Percentiles rank a stretch among this genome's conserved stretches.
phyloP scores from a whole-genome alignment of 2,329 filamentous ascomycete genomes.

The Bipolaris cookei region DNA sequence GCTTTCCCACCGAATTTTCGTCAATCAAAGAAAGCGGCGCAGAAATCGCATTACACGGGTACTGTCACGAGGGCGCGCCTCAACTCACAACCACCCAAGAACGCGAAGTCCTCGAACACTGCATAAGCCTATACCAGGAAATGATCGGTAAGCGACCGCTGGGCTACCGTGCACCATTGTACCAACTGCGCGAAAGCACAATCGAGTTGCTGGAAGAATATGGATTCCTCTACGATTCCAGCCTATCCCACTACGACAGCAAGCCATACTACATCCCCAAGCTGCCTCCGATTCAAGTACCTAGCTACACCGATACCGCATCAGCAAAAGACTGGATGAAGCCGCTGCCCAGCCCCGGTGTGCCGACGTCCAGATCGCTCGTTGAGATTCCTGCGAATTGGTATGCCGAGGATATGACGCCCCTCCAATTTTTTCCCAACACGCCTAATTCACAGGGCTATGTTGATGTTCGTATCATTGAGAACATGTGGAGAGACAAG shows the following conservation, averaged over 20 bases:
- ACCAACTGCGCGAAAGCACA: conserved; percentile 58
- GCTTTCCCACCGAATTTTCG: conserved; percentile 60
- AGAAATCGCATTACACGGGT: conserved; percentile 61
- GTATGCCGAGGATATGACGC: conserved; percentile 61
- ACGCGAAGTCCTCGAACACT: conserved; percentile 57
- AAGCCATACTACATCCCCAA: conserved; percentile 57
- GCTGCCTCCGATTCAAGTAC: conserved; percentile 50
- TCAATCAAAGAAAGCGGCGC: conserved; percentile 60
- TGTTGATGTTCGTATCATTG: conserved; percentile 62
- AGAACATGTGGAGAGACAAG: conserved; percentile 66
- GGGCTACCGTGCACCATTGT: conserved; percentile 61
- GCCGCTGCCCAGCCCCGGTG: conserved; percentile 39
- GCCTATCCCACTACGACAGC: conserved; percentile 59
- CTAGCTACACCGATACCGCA: conserved; percentile 49
- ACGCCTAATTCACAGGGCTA: conserved; percentile 63
- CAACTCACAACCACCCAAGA: conserved; percentile 59
- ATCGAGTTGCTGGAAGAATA: conserved; percentile 57
- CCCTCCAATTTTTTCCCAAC: conserved; percentile 56
- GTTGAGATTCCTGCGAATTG: conserved; percentile 60
- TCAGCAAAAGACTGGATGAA: conserved; percentile 56
- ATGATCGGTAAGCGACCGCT: conserved; percentile 55
- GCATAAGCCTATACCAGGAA: conserved; percentile 53
- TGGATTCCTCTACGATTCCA: conserved; percentile 59
- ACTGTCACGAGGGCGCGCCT: conserved; percentile 56
- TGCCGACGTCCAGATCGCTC: conserved; percentile 39